Conservation (phyloP, 768 basidiomycete genomes). For the Kwoniella mangroviensis region DNA sequence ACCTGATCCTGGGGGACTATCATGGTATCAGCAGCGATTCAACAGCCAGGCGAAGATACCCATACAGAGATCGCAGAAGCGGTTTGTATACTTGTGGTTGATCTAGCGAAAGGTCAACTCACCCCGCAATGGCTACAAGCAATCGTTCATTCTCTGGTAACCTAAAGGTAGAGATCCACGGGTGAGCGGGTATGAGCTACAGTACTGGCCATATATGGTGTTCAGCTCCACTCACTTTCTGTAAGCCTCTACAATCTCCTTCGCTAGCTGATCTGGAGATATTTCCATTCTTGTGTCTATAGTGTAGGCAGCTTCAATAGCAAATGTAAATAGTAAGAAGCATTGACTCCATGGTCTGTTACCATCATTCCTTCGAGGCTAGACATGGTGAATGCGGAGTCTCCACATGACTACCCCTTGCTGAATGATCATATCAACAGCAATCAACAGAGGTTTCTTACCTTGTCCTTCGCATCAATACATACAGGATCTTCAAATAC, state of each 20-base stretch:
- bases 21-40: not conserved
- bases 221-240: conserved; percentile 7
- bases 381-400: not conserved
- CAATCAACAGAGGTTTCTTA: too few relatives aligned
- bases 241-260: conserved; percentile 24
- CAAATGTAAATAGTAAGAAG: not conserved
- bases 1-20: conserved; percentile 72
- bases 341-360: too few relatives aligned
- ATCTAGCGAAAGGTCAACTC: not conserved
- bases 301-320: not conserved
- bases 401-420: conserved; percentile 12
- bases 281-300: conserved; percentile 9
- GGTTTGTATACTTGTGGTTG: not conserved
- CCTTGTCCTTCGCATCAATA: too few relatives aligned
- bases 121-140: conserved; percentile 62
- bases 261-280: conserved; percentile 21
- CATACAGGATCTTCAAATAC: too few relatives aligned
- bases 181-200: not conserved
- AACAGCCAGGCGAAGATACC: too few relatives aligned
- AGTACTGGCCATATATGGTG: not conserved
- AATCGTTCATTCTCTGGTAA: conserved; percentile 60
- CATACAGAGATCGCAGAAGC: too few relatives aligned
- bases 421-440: too few relatives aligned
- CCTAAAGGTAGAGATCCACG: not conserved
- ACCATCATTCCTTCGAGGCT: not conserved